Base-by-base conservation (phyloP, 805 yeast species). In the Phaffomyces thermotolerans region DNA sequence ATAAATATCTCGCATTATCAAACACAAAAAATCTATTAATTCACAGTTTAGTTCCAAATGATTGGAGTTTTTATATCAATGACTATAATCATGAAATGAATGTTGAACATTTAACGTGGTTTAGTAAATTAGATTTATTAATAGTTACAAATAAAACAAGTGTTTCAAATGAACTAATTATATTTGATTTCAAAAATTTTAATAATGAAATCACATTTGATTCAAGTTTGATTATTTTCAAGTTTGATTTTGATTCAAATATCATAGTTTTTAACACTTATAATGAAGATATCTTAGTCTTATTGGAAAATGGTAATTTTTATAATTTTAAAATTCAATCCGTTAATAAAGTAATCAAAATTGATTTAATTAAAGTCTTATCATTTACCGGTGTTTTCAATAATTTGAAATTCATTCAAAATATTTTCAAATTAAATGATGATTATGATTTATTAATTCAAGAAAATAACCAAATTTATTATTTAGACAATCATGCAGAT, bases 61-160 rank as follows among this genome's bases (percentile, higher is more conserved):
- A 51, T 22, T 61, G 65, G 65, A 49, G 54, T 42, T 45, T 50
- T 36, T 61, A 57, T 44, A 48, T 47, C 27, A 57, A 61, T 45
- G 60, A 55, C 31, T 51, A 44, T 34, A 49, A 47, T 30, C 53
- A 54, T 30, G 57, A 54, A 14, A 39, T 56, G 25, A 23, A 44
- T 15, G 36, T 57, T 24, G 41, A 42, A 8, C 46, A 50, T 17
- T 8, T 56, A 22, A 42, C 55, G 9, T 57, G 59, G 59, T 51
- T 49, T 25, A 47, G 43, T 1, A 40, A 40, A 23, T 25, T 49
- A 29, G 43, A 54, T 34, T 36, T 55, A 9, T 42, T 57, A 17
- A 43, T 57, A 8, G 37, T 53, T 2, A 46, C 58, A 1, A 57
- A 52, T 22, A 47, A 41, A 39, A 50, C 56, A 0, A 15, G 18